Conservation (phyloP, 176 grass and related monocot species). For the Bromus sterilis region DNA sequence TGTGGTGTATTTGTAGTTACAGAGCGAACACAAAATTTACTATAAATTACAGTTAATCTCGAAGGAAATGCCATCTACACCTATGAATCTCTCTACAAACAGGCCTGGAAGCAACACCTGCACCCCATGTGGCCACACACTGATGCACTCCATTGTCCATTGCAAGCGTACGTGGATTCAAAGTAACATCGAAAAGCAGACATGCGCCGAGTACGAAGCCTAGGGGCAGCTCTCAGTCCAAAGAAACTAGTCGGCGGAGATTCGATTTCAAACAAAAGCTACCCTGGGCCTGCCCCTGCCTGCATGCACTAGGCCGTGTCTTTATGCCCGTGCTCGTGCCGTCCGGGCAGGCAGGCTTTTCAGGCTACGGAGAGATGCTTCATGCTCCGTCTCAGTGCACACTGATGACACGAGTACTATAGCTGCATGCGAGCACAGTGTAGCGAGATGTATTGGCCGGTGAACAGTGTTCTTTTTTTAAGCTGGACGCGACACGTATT, state of each 20-base stretch:
- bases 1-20: no score
- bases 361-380: not conserved
- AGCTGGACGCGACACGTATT: not conserved
- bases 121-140: not conserved
- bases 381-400: not conserved
- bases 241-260: not conserved
- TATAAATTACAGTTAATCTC: no score
- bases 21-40: no score
- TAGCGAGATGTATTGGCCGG: not conserved
- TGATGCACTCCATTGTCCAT: not conserved
- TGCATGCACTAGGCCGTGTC: not conserved
- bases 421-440: not conserved
- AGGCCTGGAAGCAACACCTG: not conserved
- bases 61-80: not conserved
- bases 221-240: not conserved
- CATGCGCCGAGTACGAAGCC: slow-evolving; percentile 9
- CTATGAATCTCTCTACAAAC: no score
- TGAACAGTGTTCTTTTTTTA: not conserved
- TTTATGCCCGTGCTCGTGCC: not conserved
- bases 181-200: not conserved
- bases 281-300: not conserved
- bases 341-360: not conserved
- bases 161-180: not conserved
- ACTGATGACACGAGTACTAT: not conserved
- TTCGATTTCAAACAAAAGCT: not conserved